A percentile compares a stretch with the other conserved stretches of the same genome.
phyloP scores from a whole-genome alignment of 495 filamentous ascomycete genomes.

The Pyrenula aspistea region DNA sequence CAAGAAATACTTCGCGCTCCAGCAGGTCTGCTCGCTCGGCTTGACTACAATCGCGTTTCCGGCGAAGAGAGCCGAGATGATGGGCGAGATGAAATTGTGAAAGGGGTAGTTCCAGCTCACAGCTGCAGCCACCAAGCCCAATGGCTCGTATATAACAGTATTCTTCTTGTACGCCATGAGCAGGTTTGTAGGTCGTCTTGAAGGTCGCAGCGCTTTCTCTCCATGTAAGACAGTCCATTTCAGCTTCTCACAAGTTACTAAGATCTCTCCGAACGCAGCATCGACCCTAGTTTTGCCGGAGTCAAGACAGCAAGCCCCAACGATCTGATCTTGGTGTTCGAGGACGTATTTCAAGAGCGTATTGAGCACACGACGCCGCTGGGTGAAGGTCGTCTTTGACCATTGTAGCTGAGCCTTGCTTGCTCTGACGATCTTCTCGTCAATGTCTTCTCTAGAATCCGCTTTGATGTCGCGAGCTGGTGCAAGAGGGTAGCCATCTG shows the following conservation, averaged over 20 bases:
- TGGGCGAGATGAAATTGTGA: slow-evolving; percentile 85
- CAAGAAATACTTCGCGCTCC: slow-evolving; percentile 73
- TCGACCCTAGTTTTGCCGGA: slow-evolving; percentile 97
- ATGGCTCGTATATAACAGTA: slow-evolving; percentile 78
- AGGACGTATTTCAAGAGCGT: slow-evolving; percentile 75
- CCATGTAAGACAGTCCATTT: slow-evolving; percentile 90
- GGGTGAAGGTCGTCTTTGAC: slow-evolving; percentile 64
- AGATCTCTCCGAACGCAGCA: slow-evolving; percentile 82
- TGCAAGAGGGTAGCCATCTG: neutral
- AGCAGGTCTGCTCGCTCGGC: slow-evolving; percentile 84
- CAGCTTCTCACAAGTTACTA: slow-evolving; percentile 87
- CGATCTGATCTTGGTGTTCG: slow-evolving; percentile 82
- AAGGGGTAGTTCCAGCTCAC: slow-evolving; percentile 97
- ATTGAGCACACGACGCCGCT: slow-evolving; percentile 68
- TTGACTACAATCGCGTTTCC: slow-evolving; percentile 90
- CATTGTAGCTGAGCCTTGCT: slow-evolving; percentile 67
- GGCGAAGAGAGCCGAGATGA: slow-evolving; percentile 85
- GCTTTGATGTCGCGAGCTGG: neutral
- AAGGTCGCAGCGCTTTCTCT: slow-evolving; percentile 64
- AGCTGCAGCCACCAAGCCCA: slow-evolving; percentile 83
- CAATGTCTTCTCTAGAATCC: neutral
- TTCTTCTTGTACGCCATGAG: slow-evolving; percentile 95
- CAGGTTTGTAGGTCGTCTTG: slow-evolving; percentile 67
- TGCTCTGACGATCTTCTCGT: slow-evolving; percentile 22
- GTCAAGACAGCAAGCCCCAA: slow-evolving; percentile 77